These are phyloP conservation scores for Mortierella sp. DNA, from an alignment of 371 early-diverging fungal genomes.

Conservation along the genomic window DNA sequence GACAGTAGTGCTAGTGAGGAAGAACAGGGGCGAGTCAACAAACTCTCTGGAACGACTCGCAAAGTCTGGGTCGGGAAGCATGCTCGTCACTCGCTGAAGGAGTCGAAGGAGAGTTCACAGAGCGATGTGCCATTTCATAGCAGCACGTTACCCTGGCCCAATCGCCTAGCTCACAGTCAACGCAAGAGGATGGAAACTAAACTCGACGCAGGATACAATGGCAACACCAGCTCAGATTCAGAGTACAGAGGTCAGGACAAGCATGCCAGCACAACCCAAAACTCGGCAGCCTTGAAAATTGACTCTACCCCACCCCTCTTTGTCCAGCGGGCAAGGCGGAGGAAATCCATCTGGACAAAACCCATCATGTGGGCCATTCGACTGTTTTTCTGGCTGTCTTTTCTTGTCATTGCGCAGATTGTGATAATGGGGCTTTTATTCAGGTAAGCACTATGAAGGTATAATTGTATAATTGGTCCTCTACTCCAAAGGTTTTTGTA, in stretches of 20 bases:
- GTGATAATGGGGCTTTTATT: conserved; percentile 31
- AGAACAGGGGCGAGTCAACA: background rate
- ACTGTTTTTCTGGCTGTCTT: conserved; percentile 19
- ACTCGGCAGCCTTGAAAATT: background rate
- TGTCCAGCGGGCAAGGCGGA: background rate
- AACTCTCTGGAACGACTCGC: background rate
- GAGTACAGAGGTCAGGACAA: conserved; percentile 36
- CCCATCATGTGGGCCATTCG: background rate
- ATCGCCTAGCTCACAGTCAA: background rate
- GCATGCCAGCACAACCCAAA: background rate
- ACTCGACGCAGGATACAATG: background rate
- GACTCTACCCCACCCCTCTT: background rate
- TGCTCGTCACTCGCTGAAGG: background rate
- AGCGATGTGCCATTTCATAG: background rate
- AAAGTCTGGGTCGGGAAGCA: background rate
- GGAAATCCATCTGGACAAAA: background rate
- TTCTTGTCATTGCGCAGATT: conserved; percentile 16
- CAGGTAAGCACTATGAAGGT: conserved; percentile 7
- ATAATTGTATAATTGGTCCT: background rate
- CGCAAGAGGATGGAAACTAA: background rate
- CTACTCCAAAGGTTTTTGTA: background rate
- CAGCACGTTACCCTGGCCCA: background rate
- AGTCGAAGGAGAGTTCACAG: conserved; percentile 12
- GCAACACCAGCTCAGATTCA: conserved; percentile 9
- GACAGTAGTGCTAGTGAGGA: background rate